phyloP scores from a whole-genome alignment of 352 stramenopile genomes.

The Elongisporangium senticosum region DNA sequence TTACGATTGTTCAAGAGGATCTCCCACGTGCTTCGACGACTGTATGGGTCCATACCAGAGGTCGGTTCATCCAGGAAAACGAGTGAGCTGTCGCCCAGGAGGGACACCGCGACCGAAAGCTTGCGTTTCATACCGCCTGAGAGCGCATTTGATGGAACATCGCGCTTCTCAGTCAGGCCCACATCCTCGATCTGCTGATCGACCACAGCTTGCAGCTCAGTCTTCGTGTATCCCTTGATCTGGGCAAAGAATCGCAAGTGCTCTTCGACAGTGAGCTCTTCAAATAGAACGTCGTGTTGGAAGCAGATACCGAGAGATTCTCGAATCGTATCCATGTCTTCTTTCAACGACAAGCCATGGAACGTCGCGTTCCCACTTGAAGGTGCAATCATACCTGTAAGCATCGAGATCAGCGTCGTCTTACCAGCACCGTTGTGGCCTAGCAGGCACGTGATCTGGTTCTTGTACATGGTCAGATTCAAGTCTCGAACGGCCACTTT shows the following conservation, averaged over 20 bases:
- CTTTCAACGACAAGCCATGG: conserved; percentile 55
- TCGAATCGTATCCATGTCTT: conserved; percentile 74
- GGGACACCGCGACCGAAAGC: conserved; percentile 85
- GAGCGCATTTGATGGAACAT: conserved; percentile 47
- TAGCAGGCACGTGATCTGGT: conserved; percentile 89
- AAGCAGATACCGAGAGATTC: conserved; percentile 72
- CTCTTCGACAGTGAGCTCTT: conserved; percentile 69
- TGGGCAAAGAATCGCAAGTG: conserved; percentile 66
- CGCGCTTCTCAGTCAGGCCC: conserved; percentile 55
- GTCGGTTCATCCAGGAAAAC: conserved; percentile 91
- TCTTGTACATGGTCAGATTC: conserved; percentile 85
- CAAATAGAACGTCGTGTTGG: conserved; percentile 79
- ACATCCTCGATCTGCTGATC: conserved; percentile 46
- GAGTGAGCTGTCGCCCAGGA: conserved; percentile 82
- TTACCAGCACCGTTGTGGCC: conserved; percentile 93
- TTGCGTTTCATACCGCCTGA: conserved; percentile 91
- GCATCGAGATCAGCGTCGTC: conserved; percentile 87
- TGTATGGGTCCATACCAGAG: conserved; percentile 94
- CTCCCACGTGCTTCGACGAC: conserved; percentile 90
- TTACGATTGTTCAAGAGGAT: conserved; percentile 57
- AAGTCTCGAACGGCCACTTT: conserved; percentile 82
- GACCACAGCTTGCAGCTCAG: conserved; percentile 24
- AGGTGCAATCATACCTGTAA: conserved; percentile 79
- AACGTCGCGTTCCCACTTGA: conserved; percentile 59
- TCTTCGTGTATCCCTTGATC: conserved; percentile 49